Evolutionary conservation across 2,329 filamentous ascomycete genomes (phyloP).

Genomic region (Trichocomaceae sp.): DNA sequence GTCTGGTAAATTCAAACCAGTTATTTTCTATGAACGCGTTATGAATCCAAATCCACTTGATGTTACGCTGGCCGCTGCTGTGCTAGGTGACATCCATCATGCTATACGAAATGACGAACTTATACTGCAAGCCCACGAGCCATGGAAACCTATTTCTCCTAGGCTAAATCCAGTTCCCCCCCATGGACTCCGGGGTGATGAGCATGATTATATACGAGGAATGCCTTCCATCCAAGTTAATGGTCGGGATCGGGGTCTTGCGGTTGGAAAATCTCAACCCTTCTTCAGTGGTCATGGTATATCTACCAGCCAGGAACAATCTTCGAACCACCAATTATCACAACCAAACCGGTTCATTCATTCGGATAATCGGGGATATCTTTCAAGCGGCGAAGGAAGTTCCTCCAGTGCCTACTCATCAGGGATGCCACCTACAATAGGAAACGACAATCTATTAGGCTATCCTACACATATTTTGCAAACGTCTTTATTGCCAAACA

Average conservation of each 20-base stretch:
- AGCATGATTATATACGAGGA: neutral
- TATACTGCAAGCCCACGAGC: conserved; percentile 1
- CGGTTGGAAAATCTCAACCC: neutral
- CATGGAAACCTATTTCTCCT: neutral
- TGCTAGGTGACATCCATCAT: conserved; percentile 10
- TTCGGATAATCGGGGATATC: neutral
- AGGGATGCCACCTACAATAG: neutral
- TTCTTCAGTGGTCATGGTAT: neutral
- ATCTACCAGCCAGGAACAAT: neutral
- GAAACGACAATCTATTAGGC: neutral
- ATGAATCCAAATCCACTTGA: conserved; percentile 18
- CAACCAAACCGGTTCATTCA: neutral
- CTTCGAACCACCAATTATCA: neutral
- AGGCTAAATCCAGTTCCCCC: neutral
- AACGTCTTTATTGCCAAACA: neutral
- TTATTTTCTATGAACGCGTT: conserved; percentile 32
- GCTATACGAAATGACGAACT: neutral
- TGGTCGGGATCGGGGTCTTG: neutral
- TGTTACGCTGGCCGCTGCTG: conserved; percentile 6
- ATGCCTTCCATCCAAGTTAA: neutral
- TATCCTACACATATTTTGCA: neutral
- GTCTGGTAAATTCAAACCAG: conserved; percentile 17
- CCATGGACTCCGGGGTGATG: neutral
- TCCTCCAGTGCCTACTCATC: neutral
- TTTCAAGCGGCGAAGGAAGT: neutral